A percentile compares a stretch with the other conserved stretches of the same genome.
Evolutionary conservation across 768 basidiomycete species (phyloP).

Genomic region (Boletus subcaerulescens): DNA sequence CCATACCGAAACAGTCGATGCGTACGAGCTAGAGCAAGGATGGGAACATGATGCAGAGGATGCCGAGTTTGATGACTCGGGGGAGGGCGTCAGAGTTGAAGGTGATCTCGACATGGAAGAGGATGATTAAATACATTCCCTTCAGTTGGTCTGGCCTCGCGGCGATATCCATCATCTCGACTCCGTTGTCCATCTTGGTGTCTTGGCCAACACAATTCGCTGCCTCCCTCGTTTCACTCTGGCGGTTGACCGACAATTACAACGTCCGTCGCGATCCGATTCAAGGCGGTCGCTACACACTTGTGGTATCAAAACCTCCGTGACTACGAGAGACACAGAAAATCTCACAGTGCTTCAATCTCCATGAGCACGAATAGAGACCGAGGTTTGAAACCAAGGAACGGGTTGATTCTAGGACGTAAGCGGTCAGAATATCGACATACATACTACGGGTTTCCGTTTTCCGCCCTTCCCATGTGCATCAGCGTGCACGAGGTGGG

Average conservation of each 20-base stretch:
- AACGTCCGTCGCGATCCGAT: background rate
- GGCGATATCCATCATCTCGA: background rate
- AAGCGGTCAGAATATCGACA: no score
- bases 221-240: background rate
- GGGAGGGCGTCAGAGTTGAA: slow-evolving; percentile 64
- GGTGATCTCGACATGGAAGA: slow-evolving; percentile 67
- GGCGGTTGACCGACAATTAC: background rate
- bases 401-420: no score
- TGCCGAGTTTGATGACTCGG: slow-evolving; percentile 61
- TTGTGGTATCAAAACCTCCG: background rate
- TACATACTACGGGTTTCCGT: no score
- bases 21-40: slow-evolving; percentile 24
- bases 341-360: background rate
- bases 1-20: slow-evolving; percentile 5
- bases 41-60: slow-evolving; percentile 44
- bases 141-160: background rate
- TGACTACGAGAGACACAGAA: background rate
- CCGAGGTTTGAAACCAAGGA: no score
- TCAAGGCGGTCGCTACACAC: background rate
- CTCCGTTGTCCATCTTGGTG: background rate
- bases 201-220: background rate
- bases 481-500: no score
- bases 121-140: slow-evolving; percentile 42
- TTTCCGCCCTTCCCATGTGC: no score
- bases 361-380: background rate